phyloP scores from a whole-genome alignment of 225 moss, liverwort and hornwort species.

The Physcomitrium patens region DNA sequence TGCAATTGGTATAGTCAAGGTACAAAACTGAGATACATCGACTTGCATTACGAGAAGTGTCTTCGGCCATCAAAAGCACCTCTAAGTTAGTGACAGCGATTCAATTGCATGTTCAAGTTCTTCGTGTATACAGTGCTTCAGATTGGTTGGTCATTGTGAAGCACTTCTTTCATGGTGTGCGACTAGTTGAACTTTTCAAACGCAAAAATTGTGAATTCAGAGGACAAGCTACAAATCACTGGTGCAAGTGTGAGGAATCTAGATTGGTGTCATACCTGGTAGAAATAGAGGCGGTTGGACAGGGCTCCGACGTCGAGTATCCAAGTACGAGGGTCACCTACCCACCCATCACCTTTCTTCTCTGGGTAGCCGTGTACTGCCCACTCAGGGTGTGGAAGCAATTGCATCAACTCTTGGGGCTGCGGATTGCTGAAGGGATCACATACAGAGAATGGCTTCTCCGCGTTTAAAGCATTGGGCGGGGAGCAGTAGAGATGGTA shows the following conservation, averaged over 20 bases:
- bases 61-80: too few relatives aligned
- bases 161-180: too few relatives aligned
- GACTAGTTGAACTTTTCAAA: too few relatives aligned
- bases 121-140: too few relatives aligned
- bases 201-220: not conserved
- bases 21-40: not conserved
- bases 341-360: slow-evolving; percentile 86
- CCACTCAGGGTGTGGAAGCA: slow-evolving; percentile 93
- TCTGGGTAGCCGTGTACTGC: slow-evolving; percentile 84
- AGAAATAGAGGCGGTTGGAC: slow-evolving; percentile 82
- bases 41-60: too few relatives aligned
- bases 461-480: slow-evolving; percentile 67
- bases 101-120: too few relatives aligned
- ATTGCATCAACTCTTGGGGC: slow-evolving; percentile 78
- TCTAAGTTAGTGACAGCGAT: too few relatives aligned
- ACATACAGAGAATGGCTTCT: slow-evolving; percentile 56
- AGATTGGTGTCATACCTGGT: slow-evolving; percentile 56
- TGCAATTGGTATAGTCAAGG: slow-evolving; percentile 33
- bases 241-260: not conserved
- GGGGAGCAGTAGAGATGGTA: slow-evolving; percentile 93
- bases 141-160: too few relatives aligned
- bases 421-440: slow-evolving; percentile 87
- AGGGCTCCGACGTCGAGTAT: slow-evolving; percentile 78
- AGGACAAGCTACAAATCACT: not conserved
- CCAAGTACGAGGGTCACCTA: slow-evolving; percentile 83